These are phyloP conservation scores for Xerocomus spinulosus DNA, from an alignment of 768 basidiomycete genomes.

Conservation along the genomic window DNA sequence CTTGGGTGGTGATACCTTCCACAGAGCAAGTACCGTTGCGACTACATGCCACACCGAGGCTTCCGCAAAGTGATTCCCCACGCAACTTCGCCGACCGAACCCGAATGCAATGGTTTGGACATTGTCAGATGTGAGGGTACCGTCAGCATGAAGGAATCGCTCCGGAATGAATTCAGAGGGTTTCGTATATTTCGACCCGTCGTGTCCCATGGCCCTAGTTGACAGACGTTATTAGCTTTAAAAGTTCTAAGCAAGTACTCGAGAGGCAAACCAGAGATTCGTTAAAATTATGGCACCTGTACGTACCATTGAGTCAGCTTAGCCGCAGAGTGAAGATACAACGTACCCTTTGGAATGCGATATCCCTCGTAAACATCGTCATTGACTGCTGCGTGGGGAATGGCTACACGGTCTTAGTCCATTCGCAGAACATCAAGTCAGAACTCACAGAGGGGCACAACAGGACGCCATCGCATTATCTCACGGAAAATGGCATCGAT, in stretches of 20 bases:
- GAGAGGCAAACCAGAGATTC: slow-evolving; percentile 26
- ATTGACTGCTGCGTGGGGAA: slow-evolving; percentile 5
- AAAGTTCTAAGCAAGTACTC: neutral
- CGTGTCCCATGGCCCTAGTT: slow-evolving; percentile 14
- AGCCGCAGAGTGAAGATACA: too few relatives aligned
- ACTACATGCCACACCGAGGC: slow-evolving; percentile 12
- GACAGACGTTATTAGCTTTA: neutral
- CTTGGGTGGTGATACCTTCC: slow-evolving; percentile 9
- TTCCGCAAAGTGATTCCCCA: slow-evolving; percentile 16
- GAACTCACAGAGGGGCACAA: neutral
- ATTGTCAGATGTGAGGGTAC: slow-evolving; percentile 12
- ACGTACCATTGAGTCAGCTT: neutral
- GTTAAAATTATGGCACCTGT: slow-evolving; percentile 19
- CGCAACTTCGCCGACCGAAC: slow-evolving; percentile 20
- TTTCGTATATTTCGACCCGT: slow-evolving; percentile 31
- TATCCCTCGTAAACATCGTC: slow-evolving; percentile 24
- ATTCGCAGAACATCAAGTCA: neutral
- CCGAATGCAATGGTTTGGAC: slow-evolving; percentile 15
- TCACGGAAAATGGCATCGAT: slow-evolving; percentile 37
- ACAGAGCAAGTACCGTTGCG: slow-evolving; percentile 16
- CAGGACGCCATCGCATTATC: slow-evolving; percentile 13
- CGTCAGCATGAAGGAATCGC: slow-evolving; percentile 28
- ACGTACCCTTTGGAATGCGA: slow-evolving; percentile 35
- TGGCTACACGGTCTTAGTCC: neutral
- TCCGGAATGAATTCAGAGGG: slow-evolving; percentile 30